Evolutionary conservation across 2,329 filamentous ascomycete genomes (phyloP), one percentile per base, ranked within the genome.

Genomic region (Fusarium sp.): DNA sequence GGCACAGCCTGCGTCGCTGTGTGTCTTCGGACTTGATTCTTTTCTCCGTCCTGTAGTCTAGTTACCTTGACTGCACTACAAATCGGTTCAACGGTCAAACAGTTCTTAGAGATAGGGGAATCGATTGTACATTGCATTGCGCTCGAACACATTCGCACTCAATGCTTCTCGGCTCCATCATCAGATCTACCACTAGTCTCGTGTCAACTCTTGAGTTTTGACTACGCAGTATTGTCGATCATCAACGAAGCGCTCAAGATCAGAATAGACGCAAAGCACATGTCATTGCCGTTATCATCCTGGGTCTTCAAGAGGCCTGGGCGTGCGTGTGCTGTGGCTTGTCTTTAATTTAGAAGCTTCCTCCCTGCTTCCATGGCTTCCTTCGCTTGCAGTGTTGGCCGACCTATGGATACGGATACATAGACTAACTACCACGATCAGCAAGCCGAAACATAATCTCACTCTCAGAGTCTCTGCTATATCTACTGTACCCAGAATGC

Each of bases 151-250:
- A 18, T 23, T 14, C 28, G 6, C 23, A 30, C 12, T 14, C 23
- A 46, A 44, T 19, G 21, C 10, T 28, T 48, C 49, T 26, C 41
- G n/a, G 42, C 31, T 67, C 37, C 21, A 34, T 34, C 39, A 52
- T 41, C 34, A 50, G 56, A 58, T 69, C 61, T 52, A 39, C 43
- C 44, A n/a, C 58, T 59, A 54, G 48, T 34, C 14, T 18, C 30
- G n/a, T 44, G 39, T 25, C 48, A 52, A 44, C 34, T 59, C 49
- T 42, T 39, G 42, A 31, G 41, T 39, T 44, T 46, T 55, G 53
- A 43, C 48, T 56, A 39, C 49, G 44, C 44, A 55, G 48, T 56
- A 30, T 23, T 48, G 67, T 60, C 62, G 45, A 64, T 70, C 59
- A 65, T 42, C 41, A 37, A 70, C 43, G 23, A 64, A 67, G 53